Conservation (phyloP, 2,329 filamentous ascomycete species). For the Apiospora pterosperma region DNA sequence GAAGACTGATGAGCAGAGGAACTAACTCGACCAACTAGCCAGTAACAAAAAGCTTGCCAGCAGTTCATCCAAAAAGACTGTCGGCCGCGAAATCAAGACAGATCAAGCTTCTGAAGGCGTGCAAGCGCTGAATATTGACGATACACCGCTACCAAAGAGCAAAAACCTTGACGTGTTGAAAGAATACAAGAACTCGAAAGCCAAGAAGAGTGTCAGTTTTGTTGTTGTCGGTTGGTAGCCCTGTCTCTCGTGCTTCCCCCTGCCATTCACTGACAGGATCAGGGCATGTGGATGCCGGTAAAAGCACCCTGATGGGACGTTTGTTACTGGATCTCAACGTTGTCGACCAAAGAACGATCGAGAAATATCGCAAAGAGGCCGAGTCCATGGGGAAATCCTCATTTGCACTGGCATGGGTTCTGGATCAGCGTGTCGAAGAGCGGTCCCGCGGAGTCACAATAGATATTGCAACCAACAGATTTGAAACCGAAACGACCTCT, state of each 20-base stretch:
- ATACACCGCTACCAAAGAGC: conserved; percentile 56
- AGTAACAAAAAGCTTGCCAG: conserved; percentile 41
- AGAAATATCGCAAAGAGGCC: conserved; percentile 84
- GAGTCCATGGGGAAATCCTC: conserved; percentile 91
- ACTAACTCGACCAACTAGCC: conserved; percentile 50
- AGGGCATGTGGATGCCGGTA: conserved; percentile 97
- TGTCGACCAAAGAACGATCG: conserved; percentile 82
- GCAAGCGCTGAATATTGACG: conserved; percentile 43
- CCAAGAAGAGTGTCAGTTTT: conserved; percentile 83
- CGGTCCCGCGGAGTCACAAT: conserved; percentile 89
- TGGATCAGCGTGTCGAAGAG: conserved; percentile 90
- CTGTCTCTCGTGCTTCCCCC: not conserved
- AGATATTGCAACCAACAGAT: conserved; percentile 92
- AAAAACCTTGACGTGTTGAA: conserved; percentile 83
- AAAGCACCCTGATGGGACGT: conserved; percentile 97
- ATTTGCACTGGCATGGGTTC: conserved; percentile 94
- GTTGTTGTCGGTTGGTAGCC: conserved; percentile 75
- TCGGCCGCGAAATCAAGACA: conserved; percentile 29
- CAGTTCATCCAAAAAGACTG: conserved; percentile 37
- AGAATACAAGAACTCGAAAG: conserved; percentile 71
- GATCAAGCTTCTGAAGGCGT: conserved; percentile 30
- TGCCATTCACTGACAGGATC: conserved; percentile 13
- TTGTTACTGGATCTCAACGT: conserved; percentile 84
- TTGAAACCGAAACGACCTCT: conserved; percentile 79
- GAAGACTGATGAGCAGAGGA: conserved; percentile 41